A percentile compares a stretch with the other conserved stretches of the same genome.
Evolutionary conservation across 1,284 basidiomycete genomes (phyloP).

Genomic region (Papiliotrema fonsecae): DNA sequence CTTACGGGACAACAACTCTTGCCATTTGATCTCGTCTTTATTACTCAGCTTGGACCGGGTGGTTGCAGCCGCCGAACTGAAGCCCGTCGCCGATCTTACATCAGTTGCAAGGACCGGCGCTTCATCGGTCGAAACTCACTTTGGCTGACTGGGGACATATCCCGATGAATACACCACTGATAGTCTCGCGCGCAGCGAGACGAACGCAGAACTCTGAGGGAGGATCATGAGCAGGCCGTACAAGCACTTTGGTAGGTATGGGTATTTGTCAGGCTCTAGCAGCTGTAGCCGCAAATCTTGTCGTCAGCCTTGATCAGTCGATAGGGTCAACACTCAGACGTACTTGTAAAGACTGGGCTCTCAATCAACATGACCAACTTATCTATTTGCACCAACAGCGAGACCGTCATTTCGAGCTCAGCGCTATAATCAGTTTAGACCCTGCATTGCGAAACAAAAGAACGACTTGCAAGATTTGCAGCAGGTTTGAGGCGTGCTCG

Average conservation of each 20-base stretch:
- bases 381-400: conserved; percentile 92
- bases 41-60: conserved; percentile 65
- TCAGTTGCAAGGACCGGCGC: background rate
- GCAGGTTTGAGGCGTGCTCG: conserved; percentile 93
- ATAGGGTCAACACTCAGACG: conserved; percentile 25
- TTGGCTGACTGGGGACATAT: conserved; percentile 79
- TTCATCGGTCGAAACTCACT: conserved; percentile 47
- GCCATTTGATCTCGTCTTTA: conserved; percentile 89
- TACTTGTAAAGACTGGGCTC: conserved; percentile 96
- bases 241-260: conserved; percentile 93
- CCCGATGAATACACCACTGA: conserved; percentile 94
- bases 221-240: conserved; percentile 97
- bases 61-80: conserved; percentile 43
- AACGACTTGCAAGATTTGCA: conserved; percentile 83
- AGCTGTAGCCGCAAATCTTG: conserved; percentile 92
- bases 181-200: conserved; percentile 87
- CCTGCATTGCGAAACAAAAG: background rate
- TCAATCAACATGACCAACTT: conserved; percentile 98
- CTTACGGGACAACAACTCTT: conserved; percentile 68
- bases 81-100: conserved; percentile 17
- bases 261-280: conserved; percentile 93
- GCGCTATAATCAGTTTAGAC: conserved; percentile 55
- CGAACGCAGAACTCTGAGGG: conserved; percentile 94
- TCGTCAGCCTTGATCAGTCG: background rate
- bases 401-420: conserved; percentile 92